Percentiles rank a stretch among this genome's conserved stretches.
These are phyloP conservation scores for Pseudopyrenochaeta lycopersici DNA, from an alignment of 2,329 filamentous ascomycete species.

Conservation along the genomic window DNA sequence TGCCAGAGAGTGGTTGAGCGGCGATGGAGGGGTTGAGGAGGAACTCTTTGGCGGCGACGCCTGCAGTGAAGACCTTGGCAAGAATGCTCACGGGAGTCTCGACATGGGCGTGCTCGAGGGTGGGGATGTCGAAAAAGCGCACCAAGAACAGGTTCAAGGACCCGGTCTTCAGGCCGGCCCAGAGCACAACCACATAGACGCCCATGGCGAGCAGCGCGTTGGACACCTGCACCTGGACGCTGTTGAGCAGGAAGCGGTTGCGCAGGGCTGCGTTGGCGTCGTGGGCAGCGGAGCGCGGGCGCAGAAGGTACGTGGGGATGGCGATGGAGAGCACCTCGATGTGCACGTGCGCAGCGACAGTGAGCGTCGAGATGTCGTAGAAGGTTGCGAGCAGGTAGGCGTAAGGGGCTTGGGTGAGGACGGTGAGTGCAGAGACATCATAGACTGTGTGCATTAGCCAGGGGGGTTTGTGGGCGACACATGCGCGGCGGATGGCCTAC, in stretches of 20 bases:
- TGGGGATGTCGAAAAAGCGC: conserved; percentile 76
- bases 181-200: conserved; percentile 79
- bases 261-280: conserved; percentile 58
- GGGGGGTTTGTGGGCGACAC: not conserved
- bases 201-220: conserved; percentile 74
- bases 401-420: conserved; percentile 78
- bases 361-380: conserved; percentile 73
- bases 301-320: conserved; percentile 78
- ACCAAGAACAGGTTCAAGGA: conserved; percentile 74
- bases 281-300: conserved; percentile 72
- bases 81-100: conserved; percentile 61
- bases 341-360: conserved; percentile 67
- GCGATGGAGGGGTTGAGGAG: conserved; percentile 76
- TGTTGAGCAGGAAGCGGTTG: conserved; percentile 54
- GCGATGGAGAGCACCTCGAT: conserved; percentile 76
- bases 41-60: conserved; percentile 76
- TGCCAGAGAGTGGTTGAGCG: conserved; percentile 61
- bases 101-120: conserved; percentile 72
- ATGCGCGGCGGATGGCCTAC: conserved; percentile 56
- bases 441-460: conserved; percentile 34
- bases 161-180: conserved; percentile 72
- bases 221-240: conserved; percentile 56
- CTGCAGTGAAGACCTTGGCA: conserved; percentile 71
- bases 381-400: conserved; percentile 80
- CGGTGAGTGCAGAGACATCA: conserved; percentile 55